Conservation (phyloP, 129 eudicot genomes). For the Smallanthus sonchifolius region DNA sequence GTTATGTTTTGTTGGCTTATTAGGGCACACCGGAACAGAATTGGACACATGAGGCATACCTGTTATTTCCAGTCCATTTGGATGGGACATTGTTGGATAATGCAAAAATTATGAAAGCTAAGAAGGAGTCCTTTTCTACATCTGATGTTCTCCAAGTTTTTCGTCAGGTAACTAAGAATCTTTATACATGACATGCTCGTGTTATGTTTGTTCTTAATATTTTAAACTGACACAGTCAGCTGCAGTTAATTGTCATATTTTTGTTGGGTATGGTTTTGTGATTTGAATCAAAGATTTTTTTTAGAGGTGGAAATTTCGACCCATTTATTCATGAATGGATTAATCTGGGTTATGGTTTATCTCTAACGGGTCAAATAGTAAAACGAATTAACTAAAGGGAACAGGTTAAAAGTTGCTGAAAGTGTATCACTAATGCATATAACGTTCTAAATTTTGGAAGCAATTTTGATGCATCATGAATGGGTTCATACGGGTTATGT, state of each 20-base stretch:
- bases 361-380: background rate
- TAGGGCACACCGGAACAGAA: conserved; percentile 71
- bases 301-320: background rate
- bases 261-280: conserved; percentile 1
- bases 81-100: conserved; percentile 87
- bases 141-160: conserved; percentile 85
- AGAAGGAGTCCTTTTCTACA: conserved; percentile 82
- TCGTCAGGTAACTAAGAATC: conserved; percentile 55
- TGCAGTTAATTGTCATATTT: background rate
- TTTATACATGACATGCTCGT: background rate
- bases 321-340: background rate
- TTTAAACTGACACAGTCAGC: too few relatives aligned
- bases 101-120: conserved; percentile 59
- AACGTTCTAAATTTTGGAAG: background rate
- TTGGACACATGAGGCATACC: conserved; percentile 89
- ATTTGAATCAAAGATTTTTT: background rate
- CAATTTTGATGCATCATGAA: background rate
- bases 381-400: background rate
- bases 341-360: background rate
- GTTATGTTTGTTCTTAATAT: background rate
- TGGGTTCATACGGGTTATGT: background rate
- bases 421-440: background rate
- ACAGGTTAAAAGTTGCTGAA: background rate
- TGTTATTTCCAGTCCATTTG: conserved; percentile 89
- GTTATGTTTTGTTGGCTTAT: conserved; percentile 15